Evolutionary conservation across 23 red algal genomes (phyloP).

Genomic region (Gracilaria domingensis): DNA sequence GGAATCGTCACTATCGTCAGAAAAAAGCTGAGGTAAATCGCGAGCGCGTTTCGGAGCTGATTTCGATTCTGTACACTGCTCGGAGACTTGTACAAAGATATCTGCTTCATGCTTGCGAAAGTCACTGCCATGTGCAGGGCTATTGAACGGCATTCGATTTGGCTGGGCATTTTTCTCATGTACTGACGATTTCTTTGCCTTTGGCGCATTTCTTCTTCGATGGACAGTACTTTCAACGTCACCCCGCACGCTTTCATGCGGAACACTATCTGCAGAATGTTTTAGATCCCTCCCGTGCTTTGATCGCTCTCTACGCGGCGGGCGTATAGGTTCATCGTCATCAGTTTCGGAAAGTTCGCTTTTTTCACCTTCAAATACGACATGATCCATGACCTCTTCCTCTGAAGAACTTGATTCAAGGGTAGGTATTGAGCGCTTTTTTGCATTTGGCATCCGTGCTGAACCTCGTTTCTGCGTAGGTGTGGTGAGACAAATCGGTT

Average conservation of each 20-base stretch:
- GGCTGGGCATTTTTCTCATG: not conserved
- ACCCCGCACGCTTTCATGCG: not conserved
- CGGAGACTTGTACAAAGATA: not conserved
- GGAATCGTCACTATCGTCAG: conserved; percentile 17
- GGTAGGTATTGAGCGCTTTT: not conserved
- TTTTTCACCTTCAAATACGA: conserved; percentile 42
- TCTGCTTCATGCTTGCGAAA: not conserved
- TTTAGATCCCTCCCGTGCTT: not conserved
- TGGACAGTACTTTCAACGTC: not conserved
- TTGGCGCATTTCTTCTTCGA: not conserved
- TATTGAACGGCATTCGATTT: not conserved
- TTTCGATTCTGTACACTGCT: not conserved
- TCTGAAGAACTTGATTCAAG: conserved; percentile 32
- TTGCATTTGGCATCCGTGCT: not conserved
- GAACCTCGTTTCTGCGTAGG: conserved; percentile 14
- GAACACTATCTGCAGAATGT: not conserved
- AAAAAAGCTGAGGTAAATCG: conserved; percentile 19
- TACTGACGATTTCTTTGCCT: not conserved
- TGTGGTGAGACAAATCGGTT: not conserved
- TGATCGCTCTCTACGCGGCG: not conserved
- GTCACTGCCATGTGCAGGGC: not conserved
- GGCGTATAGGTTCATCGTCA: not conserved
- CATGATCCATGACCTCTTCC: conserved; percentile 27
- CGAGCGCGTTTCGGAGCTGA: conserved; percentile 4
- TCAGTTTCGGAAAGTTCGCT: conserved; percentile 38